phyloP scores from a whole-genome alignment of 2,329 filamentous ascomycete species.

The Plenodomus tracheiphilus region DNA sequence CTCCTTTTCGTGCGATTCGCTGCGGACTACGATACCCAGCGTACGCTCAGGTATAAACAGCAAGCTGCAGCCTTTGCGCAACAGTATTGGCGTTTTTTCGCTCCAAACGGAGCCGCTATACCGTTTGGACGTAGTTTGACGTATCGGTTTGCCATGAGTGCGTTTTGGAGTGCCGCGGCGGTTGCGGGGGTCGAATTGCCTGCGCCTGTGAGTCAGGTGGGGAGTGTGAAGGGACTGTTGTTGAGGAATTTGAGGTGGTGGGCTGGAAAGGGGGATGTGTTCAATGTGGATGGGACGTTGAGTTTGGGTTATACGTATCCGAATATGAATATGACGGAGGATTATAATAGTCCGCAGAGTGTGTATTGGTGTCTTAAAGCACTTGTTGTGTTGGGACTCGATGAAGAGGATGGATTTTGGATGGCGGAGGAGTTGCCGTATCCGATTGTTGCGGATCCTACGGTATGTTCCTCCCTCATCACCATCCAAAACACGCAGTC shows the following conservation, averaged over 20 bases:
- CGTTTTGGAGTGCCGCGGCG: slow-evolving; percentile 50
- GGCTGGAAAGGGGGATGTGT: slow-evolving; percentile 45
- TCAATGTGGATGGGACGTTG: slow-evolving; percentile 51
- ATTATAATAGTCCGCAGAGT: slow-evolving; percentile 59
- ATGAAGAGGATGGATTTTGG: no score
- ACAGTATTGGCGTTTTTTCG: slow-evolving; percentile 53
- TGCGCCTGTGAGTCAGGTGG: slow-evolving; percentile 19
- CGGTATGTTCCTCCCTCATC: no score
- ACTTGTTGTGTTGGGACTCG: slow-evolving; percentile 36
- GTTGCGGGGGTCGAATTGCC: slow-evolving; percentile 44
- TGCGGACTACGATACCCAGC: slow-evolving; percentile 41
- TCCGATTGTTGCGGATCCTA: no score
- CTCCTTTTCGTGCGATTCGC: slow-evolving; percentile 50
- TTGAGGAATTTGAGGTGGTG: slow-evolving; percentile 55
- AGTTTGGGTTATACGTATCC: slow-evolving; percentile 49
- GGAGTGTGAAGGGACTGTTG: slow-evolving; percentile 50
- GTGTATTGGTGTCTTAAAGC: slow-evolving; percentile 57
- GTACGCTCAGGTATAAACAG: slow-evolving; percentile 41
- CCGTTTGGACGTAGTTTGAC: slow-evolving; percentile 54
- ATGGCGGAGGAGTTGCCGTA: no score
- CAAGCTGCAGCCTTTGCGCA: slow-evolving; percentile 47
- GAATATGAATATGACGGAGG: slow-evolving; percentile 58
- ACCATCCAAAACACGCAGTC: no score
- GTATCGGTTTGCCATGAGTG: slow-evolving; percentile 53
- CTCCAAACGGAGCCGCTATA: slow-evolving; percentile 49